These are phyloP conservation scores for Penicillium riverlandense DNA, from an alignment of 495 filamentous ascomycete species.

Conservation along the genomic window DNA sequence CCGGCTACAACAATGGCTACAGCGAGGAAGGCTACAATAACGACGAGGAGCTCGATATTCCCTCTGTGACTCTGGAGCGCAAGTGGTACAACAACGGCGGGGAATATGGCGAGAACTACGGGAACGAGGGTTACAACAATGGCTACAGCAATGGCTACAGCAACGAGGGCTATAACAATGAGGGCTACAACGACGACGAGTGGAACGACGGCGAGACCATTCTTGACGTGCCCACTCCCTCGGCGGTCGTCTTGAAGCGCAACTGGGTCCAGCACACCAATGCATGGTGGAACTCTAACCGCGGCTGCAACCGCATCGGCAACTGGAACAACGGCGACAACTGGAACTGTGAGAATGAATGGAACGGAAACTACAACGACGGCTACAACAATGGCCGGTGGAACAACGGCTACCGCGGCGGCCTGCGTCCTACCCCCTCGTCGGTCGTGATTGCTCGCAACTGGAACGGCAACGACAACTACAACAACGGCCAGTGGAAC, in stretches of 20 bases:
- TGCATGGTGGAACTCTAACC: too few species aligned
- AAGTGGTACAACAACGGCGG: not conserved
- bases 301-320: not conserved
- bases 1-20: too few species aligned
- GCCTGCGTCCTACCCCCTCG: too few species aligned
- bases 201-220: not conserved
- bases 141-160: not conserved
- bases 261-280: too few species aligned
- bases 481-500: conserved; percentile 8
- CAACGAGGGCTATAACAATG: not conserved
- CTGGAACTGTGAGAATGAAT: not conserved
- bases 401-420: not conserved
- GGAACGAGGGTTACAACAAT: not conserved
- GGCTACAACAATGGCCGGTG: conserved; percentile 3
- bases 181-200: not conserved
- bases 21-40: not conserved
- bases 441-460: too few species aligned
- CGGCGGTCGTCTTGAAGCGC: too few species aligned
- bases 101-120: too few species aligned
- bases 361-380: conserved; percentile 2
- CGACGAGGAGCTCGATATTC: not conserved
- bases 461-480: conserved; percentile 3
- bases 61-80: not conserved
- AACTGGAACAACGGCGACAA: not conserved
- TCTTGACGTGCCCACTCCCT: too few species aligned